Evolutionary conservation across 2,329 filamentous ascomycete species (phyloP).

Genomic region (Whalleya microplaca): DNA sequence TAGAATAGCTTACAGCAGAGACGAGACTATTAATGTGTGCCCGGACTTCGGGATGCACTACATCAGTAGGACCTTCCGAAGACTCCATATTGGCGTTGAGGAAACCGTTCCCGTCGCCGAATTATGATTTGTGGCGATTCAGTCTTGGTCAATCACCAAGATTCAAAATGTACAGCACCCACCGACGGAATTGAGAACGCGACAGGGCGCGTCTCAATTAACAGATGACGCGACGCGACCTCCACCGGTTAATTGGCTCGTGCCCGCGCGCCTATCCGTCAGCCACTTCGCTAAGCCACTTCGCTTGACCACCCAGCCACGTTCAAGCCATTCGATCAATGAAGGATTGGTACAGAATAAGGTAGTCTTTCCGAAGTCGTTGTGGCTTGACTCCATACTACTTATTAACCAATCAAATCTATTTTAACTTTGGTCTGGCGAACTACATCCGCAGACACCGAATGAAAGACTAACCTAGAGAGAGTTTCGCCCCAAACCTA

Average conservation of each 20-base stretch:
- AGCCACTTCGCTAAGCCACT: too few relatives aligned
- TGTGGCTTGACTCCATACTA: too few relatives aligned
- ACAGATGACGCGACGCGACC: conserved; percentile 17
- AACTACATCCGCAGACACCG: too few relatives aligned
- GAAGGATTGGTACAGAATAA: too few relatives aligned
- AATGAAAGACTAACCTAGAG: too few relatives aligned
- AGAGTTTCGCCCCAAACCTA: too few relatives aligned
- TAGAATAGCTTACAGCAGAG: conserved; percentile 82
- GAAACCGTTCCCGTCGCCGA: conserved; percentile 24
- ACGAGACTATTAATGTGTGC: conserved; percentile 93
- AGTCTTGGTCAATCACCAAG: conserved; percentile 16
- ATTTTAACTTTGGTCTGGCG: too few relatives aligned
- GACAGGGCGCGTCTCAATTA: conserved; percentile 29
- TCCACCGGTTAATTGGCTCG: not conserved
- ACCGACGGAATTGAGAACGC: conserved; percentile 29
- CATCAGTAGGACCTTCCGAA: conserved; percentile 55
- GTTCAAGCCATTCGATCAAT: too few relatives aligned
- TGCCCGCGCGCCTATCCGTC: not conserved
- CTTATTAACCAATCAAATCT: too few relatives aligned
- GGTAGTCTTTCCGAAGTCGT: too few relatives aligned
- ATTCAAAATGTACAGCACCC: conserved; percentile 10
- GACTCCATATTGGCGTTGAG: conserved; percentile 54
- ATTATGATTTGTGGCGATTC: conserved; percentile 9
- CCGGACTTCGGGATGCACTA: conserved; percentile 89
- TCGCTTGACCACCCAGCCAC: too few relatives aligned